These are phyloP conservation scores for Medicago ruthenica DNA, from an alignment of 306 rosid species.

Conservation along the genomic window DNA sequence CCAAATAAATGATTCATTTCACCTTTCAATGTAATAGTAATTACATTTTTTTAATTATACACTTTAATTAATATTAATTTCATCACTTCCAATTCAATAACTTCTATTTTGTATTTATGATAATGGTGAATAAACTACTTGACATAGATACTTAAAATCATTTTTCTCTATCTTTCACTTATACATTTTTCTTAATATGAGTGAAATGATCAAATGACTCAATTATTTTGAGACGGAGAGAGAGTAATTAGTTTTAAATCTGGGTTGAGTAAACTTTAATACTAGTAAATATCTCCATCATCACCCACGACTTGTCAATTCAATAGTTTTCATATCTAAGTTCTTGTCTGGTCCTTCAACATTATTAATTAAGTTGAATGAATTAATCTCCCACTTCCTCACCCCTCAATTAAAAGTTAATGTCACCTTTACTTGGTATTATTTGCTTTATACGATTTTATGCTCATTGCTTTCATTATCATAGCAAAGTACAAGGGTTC, in stretches of 20 bases:
- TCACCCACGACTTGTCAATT: background rate
- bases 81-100: too few relatives aligned
- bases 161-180: too few relatives aligned
- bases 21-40: too few relatives aligned
- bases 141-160: too few relatives aligned
- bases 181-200: too few relatives aligned
- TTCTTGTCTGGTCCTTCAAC: background rate
- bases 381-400: constrained; percentile 2
- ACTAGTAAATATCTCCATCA: background rate
- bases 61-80: too few relatives aligned
- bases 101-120: too few relatives aligned
- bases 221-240: too few relatives aligned
- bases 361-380: background rate
- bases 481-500: background rate
- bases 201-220: too few relatives aligned
- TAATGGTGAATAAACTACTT: too few relatives aligned
- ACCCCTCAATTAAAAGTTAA: background rate
- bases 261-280: background rate
- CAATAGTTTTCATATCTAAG: background rate
- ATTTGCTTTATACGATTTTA: background rate
- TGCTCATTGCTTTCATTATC: background rate
- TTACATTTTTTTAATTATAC: too few relatives aligned
- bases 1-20: too few relatives aligned
- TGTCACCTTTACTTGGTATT: background rate
- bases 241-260: background rate